phyloP scores from a whole-genome alignment of 225 moss, liverwort and hornwort genomes.

The Sphagnum contortum region DNA sequence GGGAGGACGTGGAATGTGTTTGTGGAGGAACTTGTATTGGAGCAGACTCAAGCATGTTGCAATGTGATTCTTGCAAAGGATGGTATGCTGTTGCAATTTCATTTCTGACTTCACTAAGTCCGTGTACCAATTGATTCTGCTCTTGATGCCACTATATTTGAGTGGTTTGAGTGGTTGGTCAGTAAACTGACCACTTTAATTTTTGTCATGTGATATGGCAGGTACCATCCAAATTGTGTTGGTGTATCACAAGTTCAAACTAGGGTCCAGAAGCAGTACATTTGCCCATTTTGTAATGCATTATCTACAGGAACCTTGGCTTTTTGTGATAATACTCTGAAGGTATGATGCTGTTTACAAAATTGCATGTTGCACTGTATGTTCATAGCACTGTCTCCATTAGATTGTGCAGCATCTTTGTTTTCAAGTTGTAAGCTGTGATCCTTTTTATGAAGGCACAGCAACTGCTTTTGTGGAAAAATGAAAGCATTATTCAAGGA shows the following conservation, averaged over 20 bases:
- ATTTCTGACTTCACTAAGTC: neutral
- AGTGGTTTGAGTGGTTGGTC: no score
- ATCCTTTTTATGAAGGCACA: no score
- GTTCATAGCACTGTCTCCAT: no score
- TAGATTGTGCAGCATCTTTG: no score
- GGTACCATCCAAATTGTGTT: conserved; percentile 84
- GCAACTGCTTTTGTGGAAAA: no score
- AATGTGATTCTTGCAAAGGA: conserved; percentile 76
- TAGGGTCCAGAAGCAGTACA: conserved; percentile 67
- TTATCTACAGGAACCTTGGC: conserved; percentile 53
- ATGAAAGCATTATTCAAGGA: no score
- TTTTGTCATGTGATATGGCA: conserved; percentile 16
- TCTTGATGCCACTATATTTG: no score
- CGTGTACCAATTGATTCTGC: no score
- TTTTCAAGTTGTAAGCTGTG: no score
- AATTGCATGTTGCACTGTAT: no score
- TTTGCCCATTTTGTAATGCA: conserved; percentile 79
- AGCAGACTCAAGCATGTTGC: conserved; percentile 58
- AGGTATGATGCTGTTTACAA: no score
- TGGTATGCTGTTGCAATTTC: conserved; percentile 27
- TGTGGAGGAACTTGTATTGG: conserved; percentile 53
- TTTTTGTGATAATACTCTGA: conserved; percentile 29
- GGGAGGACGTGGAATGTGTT: conserved; percentile 56
- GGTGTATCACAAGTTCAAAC: conserved; percentile 62
- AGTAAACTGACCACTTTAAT: no score